phyloP scores from a whole-genome alignment of 768 basidiomycete species.

The Mycena sanguinolenta region DNA sequence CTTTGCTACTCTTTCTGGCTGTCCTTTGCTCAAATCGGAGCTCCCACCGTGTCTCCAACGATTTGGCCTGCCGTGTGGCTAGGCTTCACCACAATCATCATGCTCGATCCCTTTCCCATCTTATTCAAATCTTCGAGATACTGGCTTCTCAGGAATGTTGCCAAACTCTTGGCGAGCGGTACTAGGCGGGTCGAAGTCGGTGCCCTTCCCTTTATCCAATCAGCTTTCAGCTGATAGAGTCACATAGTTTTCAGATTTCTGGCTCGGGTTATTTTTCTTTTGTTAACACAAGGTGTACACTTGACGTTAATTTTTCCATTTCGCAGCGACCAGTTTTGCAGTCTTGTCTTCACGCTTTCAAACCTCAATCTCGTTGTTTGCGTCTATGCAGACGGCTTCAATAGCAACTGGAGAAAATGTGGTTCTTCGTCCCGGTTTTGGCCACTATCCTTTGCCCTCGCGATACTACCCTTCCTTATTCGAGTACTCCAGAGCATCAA shows the following conservation, averaged over 20 bases:
- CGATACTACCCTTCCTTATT: conserved; percentile 75
- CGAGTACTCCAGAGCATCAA: conserved; percentile 90
- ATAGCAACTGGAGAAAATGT: conserved; percentile 63
- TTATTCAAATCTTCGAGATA: conserved; percentile 75
- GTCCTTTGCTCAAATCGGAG: conserved; percentile 77
- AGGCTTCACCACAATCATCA: conserved; percentile 64
- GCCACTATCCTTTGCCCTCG: conserved; percentile 72
- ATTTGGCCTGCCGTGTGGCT: conserved; percentile 91
- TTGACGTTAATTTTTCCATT: not conserved
- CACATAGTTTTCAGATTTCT: conserved; percentile 85
- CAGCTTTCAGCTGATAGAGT: not conserved
- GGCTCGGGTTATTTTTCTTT: conserved; percentile 69
- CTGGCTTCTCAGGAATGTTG: conserved; percentile 82
- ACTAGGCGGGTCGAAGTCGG: conserved; percentile 80
- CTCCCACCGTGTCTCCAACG: conserved; percentile 68
- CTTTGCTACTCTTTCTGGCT: conserved; percentile 89
- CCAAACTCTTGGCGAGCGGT: conserved; percentile 78
- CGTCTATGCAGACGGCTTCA: conserved; percentile 71
- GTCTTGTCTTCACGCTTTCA: conserved; percentile 79
- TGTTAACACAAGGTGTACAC: no score
- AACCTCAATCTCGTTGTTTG: conserved; percentile 84
- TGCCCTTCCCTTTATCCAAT: conserved; percentile 16
- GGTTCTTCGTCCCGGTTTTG: conserved; percentile 63
- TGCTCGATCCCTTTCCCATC: conserved; percentile 85
- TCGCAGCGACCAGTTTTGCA: conserved; percentile 84